Base-by-base conservation (phyloP, 306 rosid species). In the Boehmeria nivea region DNA sequence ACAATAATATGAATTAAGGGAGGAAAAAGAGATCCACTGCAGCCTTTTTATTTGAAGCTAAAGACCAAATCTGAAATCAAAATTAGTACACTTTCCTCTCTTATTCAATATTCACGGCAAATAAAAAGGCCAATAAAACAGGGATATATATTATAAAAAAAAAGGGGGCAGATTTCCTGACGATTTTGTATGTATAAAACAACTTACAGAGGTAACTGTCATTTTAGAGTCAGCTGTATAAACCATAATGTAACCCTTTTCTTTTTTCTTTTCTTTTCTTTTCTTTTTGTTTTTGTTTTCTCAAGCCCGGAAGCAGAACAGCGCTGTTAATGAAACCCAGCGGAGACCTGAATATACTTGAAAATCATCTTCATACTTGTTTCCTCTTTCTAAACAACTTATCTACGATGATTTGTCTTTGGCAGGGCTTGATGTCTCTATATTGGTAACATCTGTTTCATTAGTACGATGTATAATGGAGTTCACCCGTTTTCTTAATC, bases 401-500 rank as follows among this genome's bases (percentile, higher is more conserved):
- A 56, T 65, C 63, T 68, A 72, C 63, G 68, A 51, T 65, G 58
- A 53, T 68, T 47, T 40, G n/a, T 40, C 25, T 47, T 51, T 67
- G 49, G 50, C 72, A 63, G n/a, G 6, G 19, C 61, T 16, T 26
- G 58, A 65, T 34, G 36, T 78, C 15, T 64, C 83, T 48, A 64
- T 74, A 60, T 50, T 70, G 59, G 76, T 63, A 63, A 43, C n/a
- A 54, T 72, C 81, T 71, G 54, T 40, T 73, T 63, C 76, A 67
- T 74, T 75, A 63, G 84, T 68, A 38, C 44, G 69, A 48, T 74
- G 74, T 43, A 81, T 40, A 36, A 78, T 27, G 19, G 61, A 54
- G 59, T 78, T 90, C 50, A 89, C 80, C 88, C 78, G 88, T 78
- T 82, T 90, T 77, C 95, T 81, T 81, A 90, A 72, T 71, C 82